Conservation (phyloP, 179 eudicot species). For the Vitellaria paradoxa region DNA sequence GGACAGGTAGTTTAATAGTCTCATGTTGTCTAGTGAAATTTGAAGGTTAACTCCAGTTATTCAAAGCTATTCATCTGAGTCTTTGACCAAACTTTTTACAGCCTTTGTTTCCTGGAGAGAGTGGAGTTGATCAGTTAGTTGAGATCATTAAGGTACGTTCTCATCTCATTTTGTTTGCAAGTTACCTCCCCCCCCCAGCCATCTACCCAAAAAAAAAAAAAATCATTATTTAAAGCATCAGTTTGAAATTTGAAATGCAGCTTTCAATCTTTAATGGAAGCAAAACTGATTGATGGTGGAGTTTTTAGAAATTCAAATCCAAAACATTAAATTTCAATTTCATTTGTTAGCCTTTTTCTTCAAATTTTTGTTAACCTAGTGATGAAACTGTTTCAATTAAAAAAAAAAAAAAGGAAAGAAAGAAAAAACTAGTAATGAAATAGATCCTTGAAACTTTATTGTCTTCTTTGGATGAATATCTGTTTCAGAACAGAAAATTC, state of each 20-base stretch:
- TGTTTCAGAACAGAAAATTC: not conserved
- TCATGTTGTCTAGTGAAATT: not conserved
- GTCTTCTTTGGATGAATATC: not conserved
- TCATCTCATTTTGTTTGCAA: not conserved
- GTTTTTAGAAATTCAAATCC: not conserved
- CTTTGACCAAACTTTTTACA: constrained; percentile 28
- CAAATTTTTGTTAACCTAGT: not conserved
- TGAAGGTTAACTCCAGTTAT: not conserved
- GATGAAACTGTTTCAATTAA: no score
- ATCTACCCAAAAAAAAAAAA: not conserved
- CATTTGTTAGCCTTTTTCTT: not conserved
- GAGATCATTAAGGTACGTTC: constrained; percentile 82
- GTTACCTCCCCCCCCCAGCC: no score
- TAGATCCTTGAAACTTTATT: not conserved
- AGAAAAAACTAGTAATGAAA: no score
- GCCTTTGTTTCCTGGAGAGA: constrained; percentile 98
- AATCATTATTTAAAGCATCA: not conserved
- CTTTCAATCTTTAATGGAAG: not conserved
- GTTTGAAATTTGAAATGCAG: not conserved
- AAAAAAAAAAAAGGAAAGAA: no score
- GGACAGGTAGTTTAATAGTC: constrained; percentile 61
- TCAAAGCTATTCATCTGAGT: not conserved
- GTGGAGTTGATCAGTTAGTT: constrained; percentile 93
- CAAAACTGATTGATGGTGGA: not conserved
- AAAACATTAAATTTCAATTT: not conserved